Conservation (phyloP, 2,329 filamentous ascomycete genomes). For the Phialophora verrucosa region DNA sequence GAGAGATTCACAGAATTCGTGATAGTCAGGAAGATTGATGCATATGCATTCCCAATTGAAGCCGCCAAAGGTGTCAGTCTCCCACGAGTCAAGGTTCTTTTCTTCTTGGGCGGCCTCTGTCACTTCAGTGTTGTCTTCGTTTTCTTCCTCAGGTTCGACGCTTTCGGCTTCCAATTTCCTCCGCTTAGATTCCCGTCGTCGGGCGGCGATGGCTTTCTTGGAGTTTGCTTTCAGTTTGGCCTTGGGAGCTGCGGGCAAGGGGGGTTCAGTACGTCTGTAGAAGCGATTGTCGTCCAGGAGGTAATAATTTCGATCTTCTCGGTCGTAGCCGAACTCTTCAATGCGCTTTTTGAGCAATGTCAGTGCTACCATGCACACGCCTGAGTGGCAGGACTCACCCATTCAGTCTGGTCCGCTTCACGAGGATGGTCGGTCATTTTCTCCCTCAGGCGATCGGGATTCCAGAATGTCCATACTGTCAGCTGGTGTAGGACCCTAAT, state of each 20-base stretch:
- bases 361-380: constrained; percentile 10
- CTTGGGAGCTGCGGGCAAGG: constrained; percentile 60
- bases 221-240: constrained; percentile 69
- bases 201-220: constrained; percentile 67
- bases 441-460: constrained; percentile 84
- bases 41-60: constrained; percentile 92
- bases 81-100: constrained; percentile 44
- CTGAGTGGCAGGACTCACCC: constrained; percentile 64
- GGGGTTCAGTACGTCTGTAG: constrained; percentile 83
- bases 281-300: constrained; percentile 92
- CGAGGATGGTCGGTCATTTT: constrained; percentile 77
- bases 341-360: constrained; percentile 48
- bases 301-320: constrained; percentile 83
- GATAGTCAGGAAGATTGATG: constrained; percentile 78
- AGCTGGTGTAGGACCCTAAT: constrained; percentile 81
- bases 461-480: constrained; percentile 85
- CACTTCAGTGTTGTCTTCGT: constrained; percentile 50
- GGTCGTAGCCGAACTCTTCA: constrained; percentile 74
- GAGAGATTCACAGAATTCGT: constrained; percentile 71
- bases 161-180: constrained; percentile 53
- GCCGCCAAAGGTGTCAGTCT: constrained; percentile 71
- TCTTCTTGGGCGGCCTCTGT: constrained; percentile 47
- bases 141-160: constrained; percentile 50
- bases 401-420: constrained; percentile 78
- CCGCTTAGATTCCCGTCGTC: constrained; percentile 72